Evolutionary conservation across 495 filamentous ascomycete species (phyloP).

Genomic region (Penicillium atrosanguineum): DNA sequence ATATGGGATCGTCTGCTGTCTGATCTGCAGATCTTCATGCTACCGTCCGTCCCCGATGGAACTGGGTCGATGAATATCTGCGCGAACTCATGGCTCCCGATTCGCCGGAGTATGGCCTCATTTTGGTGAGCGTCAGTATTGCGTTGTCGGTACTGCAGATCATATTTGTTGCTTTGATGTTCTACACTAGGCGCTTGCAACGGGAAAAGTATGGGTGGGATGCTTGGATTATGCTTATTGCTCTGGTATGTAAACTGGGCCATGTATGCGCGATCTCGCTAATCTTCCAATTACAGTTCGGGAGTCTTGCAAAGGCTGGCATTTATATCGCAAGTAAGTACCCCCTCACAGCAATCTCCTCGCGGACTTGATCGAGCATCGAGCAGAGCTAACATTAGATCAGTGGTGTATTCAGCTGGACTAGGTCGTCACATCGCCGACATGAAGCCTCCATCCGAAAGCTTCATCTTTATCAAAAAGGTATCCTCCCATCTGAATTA

Average conservation of each 20-base stretch:
- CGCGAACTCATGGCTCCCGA: neutral
- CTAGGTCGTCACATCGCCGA: conserved; percentile 6
- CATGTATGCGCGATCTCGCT: neutral
- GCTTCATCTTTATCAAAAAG: conserved; percentile 8
- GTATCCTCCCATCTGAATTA: neutral
- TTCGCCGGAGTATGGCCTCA: neutral
- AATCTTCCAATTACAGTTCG: neutral
- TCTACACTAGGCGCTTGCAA: conserved; percentile 11
- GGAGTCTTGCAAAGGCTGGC: conserved; percentile 7
- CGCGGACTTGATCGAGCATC: neutral
- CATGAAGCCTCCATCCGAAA: neutral
- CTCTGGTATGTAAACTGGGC: conserved; percentile 5
- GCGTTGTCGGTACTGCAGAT: conserved; percentile 11
- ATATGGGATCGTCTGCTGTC: no score
- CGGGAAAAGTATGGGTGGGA: conserved; percentile 3
- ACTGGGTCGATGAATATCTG: neutral
- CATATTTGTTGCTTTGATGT: conserved; percentile 7
- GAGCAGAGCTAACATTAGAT: neutral
- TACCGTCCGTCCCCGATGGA: neutral
- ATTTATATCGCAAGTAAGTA: conserved; percentile 15
- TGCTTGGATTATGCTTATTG: conserved; percentile 14
- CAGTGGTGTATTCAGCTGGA: conserved; percentile 12
- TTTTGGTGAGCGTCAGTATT: conserved; percentile 5
- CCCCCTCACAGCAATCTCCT: neutral
- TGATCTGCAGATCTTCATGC: neutral